A percentile compares a stretch with the other conserved stretches of the same genome.
These are phyloP conservation scores for Phylloporus arenicola DNA, from an alignment of 768 basidiomycete genomes.

Conservation along the genomic window DNA sequence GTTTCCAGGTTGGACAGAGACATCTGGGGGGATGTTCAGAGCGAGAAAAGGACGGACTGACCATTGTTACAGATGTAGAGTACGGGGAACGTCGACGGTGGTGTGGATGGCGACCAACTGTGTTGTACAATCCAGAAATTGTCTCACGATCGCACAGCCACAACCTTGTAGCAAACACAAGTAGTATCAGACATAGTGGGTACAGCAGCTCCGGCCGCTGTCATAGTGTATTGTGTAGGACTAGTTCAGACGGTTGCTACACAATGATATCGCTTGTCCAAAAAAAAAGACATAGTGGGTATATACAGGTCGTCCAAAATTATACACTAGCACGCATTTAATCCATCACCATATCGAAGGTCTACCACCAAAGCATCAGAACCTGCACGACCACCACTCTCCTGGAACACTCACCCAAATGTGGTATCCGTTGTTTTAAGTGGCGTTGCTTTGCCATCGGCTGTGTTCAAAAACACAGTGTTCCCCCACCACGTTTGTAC, in stretches of 20 bases:
- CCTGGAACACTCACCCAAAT: constrained; percentile 24
- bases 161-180: neutral
- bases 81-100: constrained; percentile 13
- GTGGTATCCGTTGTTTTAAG: constrained; percentile 14
- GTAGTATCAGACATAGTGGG: too few relatives aligned
- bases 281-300: too few relatives aligned
- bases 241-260: too few relatives aligned
- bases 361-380: constrained; percentile 1
- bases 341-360: constrained; percentile 13
- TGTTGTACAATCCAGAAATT: neutral
- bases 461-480: constrained; percentile 21
- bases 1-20: neutral
- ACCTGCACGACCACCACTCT: too few relatives aligned
- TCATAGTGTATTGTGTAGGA: too few relatives aligned
- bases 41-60: constrained; percentile 9
- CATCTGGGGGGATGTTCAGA: neutral
- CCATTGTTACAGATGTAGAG: constrained; percentile 20
- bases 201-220: too few relatives aligned
- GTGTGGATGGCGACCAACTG: too few relatives aligned
- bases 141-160: constrained; percentile 18
- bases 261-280: too few relatives aligned
- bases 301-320: too few relatives aligned
- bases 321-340: neutral
- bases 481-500: constrained; percentile 66
- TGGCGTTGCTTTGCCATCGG: constrained; percentile 11